Evolutionary conservation across 2,329 filamentous ascomycete genomes (phyloP).

Genomic region (Incumbomyces lentus): DNA sequence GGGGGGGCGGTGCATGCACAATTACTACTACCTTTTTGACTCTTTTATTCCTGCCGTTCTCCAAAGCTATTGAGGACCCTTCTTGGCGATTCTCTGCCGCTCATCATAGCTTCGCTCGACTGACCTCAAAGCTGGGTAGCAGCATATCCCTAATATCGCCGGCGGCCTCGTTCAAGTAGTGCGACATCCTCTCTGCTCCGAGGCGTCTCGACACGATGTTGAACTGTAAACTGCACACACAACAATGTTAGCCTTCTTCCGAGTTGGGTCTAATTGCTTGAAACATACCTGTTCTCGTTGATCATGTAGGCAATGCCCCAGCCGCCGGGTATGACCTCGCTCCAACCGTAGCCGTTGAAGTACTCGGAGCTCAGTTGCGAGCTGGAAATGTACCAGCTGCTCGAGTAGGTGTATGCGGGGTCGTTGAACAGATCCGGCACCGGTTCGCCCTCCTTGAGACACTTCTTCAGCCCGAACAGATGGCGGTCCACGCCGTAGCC

Average conservation of each 20-base stretch:
- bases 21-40: too few relatives aligned
- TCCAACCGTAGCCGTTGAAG: slow-evolving; percentile 99
- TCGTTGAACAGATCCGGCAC: slow-evolving; percentile 77
- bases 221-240: slow-evolving; percentile 84
- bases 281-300: slow-evolving; percentile 77
- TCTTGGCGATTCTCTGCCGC: background rate
- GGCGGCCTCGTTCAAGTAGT: slow-evolving; percentile 90
- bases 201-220: slow-evolving; percentile 93
- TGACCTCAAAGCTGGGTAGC: slow-evolving; percentile 62
- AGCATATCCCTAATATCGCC: slow-evolving; percentile 81
- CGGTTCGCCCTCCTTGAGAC: slow-evolving; percentile 69
- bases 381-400: slow-evolving; percentile 80
- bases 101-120: slow-evolving; percentile 63
- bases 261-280: background rate
- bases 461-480: slow-evolving; percentile 92
- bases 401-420: slow-evolving; percentile 71
- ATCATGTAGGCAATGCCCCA: slow-evolving; percentile 99
- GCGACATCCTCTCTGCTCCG: slow-evolving; percentile 85
- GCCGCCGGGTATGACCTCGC: slow-evolving; percentile 88
- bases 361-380: slow-evolving; percentile 90
- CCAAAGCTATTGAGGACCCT: too few relatives aligned
- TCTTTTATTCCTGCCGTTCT: too few relatives aligned
- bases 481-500: slow-evolving; percentile 92
- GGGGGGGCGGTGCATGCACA: too few relatives aligned
- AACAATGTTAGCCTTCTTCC: too few relatives aligned